These are phyloP conservation scores for Boletellus ananiceps DNA, from an alignment of 768 basidiomycete species.

Conservation along the genomic window DNA sequence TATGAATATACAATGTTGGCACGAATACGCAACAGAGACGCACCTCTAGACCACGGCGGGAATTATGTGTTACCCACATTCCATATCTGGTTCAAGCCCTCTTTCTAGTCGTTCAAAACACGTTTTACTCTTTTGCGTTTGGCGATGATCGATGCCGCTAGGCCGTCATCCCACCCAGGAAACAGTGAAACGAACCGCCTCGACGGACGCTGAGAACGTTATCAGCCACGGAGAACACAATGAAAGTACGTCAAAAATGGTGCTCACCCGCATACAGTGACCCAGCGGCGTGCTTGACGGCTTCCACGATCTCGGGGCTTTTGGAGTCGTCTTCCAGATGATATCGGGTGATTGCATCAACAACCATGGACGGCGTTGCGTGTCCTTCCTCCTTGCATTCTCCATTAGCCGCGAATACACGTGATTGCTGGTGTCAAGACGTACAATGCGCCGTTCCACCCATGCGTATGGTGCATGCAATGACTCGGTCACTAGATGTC, in stretches of 20 bases:
- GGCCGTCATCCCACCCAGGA: not conserved
- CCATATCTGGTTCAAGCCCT: too few species aligned
- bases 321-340: constrained; percentile 4
- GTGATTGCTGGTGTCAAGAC: not conserved
- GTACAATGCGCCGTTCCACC: constrained; percentile 7
- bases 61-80: too few species aligned
- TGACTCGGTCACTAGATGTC: not conserved
- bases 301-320: constrained; percentile 11
- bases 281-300: constrained; percentile 17
- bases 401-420: not conserved
- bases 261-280: constrained; percentile 17
- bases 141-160: too few species aligned
- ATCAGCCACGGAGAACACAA: not conserved
- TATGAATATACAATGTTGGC: too few species aligned
- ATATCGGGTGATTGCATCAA: constrained; percentile 10
- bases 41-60: too few species aligned
- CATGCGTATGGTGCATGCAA: constrained; percentile 13
- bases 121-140: too few species aligned
- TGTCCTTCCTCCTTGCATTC: constrained; percentile 6
- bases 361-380: constrained; percentile 14
- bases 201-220: constrained; percentile 23
- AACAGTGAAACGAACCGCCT: constrained; percentile 25
- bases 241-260: not conserved
- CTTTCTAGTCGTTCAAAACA: too few species aligned
- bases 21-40: too few species aligned